Percentiles rank a stretch among this genome's conserved stretches.
Conservation (phyloP, 1,284 basidiomycete genomes). For the Ganoderma multipileum region DNA sequence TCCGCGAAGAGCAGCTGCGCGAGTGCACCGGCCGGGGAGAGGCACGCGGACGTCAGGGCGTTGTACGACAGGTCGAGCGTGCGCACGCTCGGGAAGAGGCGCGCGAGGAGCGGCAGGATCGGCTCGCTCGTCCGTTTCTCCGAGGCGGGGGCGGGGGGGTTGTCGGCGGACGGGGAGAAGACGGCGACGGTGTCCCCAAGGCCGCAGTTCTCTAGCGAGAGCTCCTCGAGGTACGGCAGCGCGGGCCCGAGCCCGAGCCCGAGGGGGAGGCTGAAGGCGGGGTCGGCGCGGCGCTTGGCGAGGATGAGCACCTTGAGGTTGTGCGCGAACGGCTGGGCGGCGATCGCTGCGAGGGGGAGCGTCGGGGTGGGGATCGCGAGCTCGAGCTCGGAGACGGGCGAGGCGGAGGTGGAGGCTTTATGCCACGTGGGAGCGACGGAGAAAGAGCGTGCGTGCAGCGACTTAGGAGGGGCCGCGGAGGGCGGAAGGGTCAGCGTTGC, state of each 20-base stretch:
- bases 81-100: conserved; percentile 71
- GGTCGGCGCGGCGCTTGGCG: conserved; percentile 69
- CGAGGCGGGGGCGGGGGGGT: conserved; percentile 32
- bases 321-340: conserved; percentile 63
- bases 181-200: conserved; percentile 63
- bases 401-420: conserved; percentile 23
- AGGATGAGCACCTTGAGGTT: conserved; percentile 67
- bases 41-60: conserved; percentile 56
- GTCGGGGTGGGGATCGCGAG: conserved; percentile 70
- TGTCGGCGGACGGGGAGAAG: conserved; percentile 37
- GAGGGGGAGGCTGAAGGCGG: conserved; percentile 61
- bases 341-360: conserved; percentile 67
- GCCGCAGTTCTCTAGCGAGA: conserved; percentile 74
- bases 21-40: conserved; percentile 58
- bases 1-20: conserved; percentile 53
- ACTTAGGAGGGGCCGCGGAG: conserved; percentile 59
- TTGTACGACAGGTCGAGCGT: conserved; percentile 81
- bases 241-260: conserved; percentile 38
- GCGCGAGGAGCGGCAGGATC: conserved; percentile 61
- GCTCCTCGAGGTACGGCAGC: conserved; percentile 72
- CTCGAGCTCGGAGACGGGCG: conserved; percentile 42
- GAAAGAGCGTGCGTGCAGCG: conserved; percentile 63
- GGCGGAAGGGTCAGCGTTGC: conserved; percentile 71
- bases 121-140: conserved; percentile 54
- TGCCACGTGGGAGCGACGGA: conserved; percentile 51